Evolutionary conservation across 495 filamentous ascomycete genomes (phyloP).

Genomic region (Gamarada debralockiae): DNA sequence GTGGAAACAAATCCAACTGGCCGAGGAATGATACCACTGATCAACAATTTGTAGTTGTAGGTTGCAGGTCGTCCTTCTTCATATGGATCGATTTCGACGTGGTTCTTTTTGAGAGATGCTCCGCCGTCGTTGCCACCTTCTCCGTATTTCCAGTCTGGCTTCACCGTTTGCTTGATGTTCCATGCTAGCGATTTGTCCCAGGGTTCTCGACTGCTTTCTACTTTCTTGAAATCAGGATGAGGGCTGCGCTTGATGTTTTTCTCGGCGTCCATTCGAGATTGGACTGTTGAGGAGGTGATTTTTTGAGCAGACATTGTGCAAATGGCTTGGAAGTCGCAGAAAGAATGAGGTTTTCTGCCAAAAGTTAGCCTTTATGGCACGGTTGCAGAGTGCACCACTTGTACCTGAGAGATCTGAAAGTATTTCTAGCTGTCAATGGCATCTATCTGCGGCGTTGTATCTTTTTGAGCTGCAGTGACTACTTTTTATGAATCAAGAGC

Average conservation of each 20-base stretch:
- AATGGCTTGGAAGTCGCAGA: background rate
- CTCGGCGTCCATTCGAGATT: constrained; percentile 29
- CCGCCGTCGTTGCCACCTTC: constrained; percentile 57
- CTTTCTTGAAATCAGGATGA: constrained; percentile 71
- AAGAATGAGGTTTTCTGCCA: background rate
- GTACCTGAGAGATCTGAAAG: too few species aligned
- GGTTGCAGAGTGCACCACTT: background rate
- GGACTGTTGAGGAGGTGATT: constrained; percentile 1
- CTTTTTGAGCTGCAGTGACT: too few species aligned
- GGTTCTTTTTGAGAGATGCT: constrained; percentile 50
- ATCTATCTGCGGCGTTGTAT: too few species aligned
- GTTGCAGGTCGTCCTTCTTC: constrained; percentile 59
- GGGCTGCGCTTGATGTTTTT: constrained; percentile 55
- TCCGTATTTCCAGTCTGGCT: constrained; percentile 76
- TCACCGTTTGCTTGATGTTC: constrained; percentile 63
- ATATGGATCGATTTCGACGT: constrained; percentile 82
- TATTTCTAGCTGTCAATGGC: too few species aligned
- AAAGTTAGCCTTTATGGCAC: too few species aligned
- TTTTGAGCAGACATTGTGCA: background rate
- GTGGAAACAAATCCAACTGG: constrained; percentile 61
- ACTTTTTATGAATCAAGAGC: too few species aligned
- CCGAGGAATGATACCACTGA: constrained; percentile 79
- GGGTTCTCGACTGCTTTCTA: constrained; percentile 68
- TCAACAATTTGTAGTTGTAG: constrained; percentile 91
- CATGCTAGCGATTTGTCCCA: constrained; percentile 53